Evolutionary conservation across 108 stramenopile species (phyloP), one percentile per base, ranked within the genome.

Genomic region (Cyclotella kingstonii): DNA sequence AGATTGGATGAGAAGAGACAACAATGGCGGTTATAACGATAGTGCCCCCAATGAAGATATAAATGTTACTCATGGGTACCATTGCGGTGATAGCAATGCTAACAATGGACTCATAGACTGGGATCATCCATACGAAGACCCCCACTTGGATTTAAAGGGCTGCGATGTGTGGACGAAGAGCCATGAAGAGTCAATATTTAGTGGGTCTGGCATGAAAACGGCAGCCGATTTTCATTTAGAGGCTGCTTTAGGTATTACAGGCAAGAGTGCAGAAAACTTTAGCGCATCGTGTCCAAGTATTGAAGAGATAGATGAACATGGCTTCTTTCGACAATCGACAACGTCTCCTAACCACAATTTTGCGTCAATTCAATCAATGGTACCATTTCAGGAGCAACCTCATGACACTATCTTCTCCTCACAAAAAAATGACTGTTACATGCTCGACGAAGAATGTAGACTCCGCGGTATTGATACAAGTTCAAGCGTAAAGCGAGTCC

Each of bases 211-310:
- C 31, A 63, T 39, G 14, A 66, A 36, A 38, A 75, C 66, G 25
- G 66, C 61, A 17, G 74, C 74, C 25, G 66, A 75, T 67, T 22
- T 61, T 38, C 64, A 62, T 47, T 62, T 75, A 19, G 65, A 55
- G 40, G 43, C 59, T 36, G 64, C 64, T 35, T 53, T 66, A 23
- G 57, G 45, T 18, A 53, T 41, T 57, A 25, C 22, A 15, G 40
- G 11, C 36, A 42, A 26, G 15, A 36, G 17, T 23, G 30, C 43
- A 44, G 17, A 44, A 18, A 5, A n/a, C 11, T 44, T 17, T 4
- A 18, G 17, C 4, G n/a, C 43, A n/a, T 18, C 43, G 5, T 44
- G 21, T 21, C 18, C 55, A 38, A 3, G 39, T n/a, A 0, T 27
- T 15, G 27, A 35, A 22, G 23, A 43, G 25, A 21, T 1, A n/a